Evolutionary conservation across 164 flowering plant genomes (phyloP), one percentile per base, ranked within the genome.

Genomic region (Annona squamosa): DNA sequence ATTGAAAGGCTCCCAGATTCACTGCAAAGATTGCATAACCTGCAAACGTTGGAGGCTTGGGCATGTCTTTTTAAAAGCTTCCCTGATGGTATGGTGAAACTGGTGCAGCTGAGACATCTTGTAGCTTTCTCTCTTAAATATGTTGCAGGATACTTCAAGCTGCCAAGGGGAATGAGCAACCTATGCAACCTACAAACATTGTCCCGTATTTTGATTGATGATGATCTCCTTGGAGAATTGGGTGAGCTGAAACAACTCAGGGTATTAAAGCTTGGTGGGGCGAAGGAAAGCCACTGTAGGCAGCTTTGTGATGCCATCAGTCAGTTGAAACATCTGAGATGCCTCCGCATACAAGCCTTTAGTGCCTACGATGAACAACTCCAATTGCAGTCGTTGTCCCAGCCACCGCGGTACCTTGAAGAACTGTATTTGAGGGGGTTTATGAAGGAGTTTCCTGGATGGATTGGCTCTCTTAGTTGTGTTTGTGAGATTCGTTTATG

Each of bases 1-100:
- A 46, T 76, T 12, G 1, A 47, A 18, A 52, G 59, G 7, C 68
- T 76, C 5, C 75, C 78, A 0, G 5, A 6, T 46, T 72, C 75
- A 7, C 0, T 76, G 5, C 6, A 48, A 7, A 76, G 66, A 2
- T 41, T 76, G 18, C 47, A 47, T 2, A 62, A 46, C 37, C 16
- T 76, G 18, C 75, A 76, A n/a, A 76, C 78, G 5, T 68, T 76
- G 16, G 71, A 76, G 67, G 12, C 68, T 37, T n/a, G 78, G 9
- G 46, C 42, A 3, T 64, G 73, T 42, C 1, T 2, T 1, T 46
- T 74, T 48, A 2, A 67, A 17, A 52, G 70, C 41, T 19, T 73
- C 6, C 76, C 76, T 1, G 16, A 0, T 48, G 42, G 64, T 65
- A 59, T 62, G 16, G 63, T 17, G 19, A 74, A 3, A 46, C 3